Conservation (phyloP, 768 basidiomycete genomes). For the Hebeloma cylindrosporum region DNA sequence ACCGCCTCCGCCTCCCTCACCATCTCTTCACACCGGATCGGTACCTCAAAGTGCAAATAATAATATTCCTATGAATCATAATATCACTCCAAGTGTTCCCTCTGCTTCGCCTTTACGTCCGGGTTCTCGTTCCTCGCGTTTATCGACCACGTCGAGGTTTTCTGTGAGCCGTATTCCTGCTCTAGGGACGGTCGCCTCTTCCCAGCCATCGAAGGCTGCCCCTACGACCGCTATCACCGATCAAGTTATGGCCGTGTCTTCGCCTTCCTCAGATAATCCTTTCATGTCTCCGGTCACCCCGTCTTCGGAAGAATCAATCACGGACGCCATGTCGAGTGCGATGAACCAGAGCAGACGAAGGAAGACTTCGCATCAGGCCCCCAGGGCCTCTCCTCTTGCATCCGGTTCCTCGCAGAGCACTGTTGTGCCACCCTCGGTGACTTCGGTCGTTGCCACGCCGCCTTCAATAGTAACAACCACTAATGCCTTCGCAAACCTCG, state of each 20-base stretch:
- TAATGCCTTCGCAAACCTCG: conserved; percentile 55
- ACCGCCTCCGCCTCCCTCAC: conserved; percentile 38
- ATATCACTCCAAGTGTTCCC: conserved; percentile 28
- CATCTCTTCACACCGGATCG: conserved; percentile 33
- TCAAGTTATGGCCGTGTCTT: conserved; percentile 45
- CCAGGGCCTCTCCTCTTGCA: conserved; percentile 49
- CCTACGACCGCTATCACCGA: conserved; percentile 71
- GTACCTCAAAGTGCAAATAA: conserved; percentile 32
- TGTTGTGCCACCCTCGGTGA: conserved; percentile 13
- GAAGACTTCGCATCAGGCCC: conserved; percentile 59
- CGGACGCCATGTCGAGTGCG: conserved; percentile 57
- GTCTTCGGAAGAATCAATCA: conserved; percentile 60
- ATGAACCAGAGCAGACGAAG: conserved; percentile 44
- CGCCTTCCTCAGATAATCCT: conserved; percentile 42
- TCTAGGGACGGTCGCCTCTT: conserved; percentile 47
- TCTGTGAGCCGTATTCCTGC: conserved; percentile 63
- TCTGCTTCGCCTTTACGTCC: conserved; percentile 71
- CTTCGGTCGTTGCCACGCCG: conserved; percentile 17
- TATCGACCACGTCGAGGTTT: conserved; percentile 68
- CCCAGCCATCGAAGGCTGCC: conserved; percentile 54
- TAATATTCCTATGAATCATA: conserved; percentile 11
- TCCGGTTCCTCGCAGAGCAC: conserved; percentile 27
- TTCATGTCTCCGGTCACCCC: conserved; percentile 43
- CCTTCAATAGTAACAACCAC: conserved; percentile 49
- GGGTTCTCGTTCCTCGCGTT: conserved; percentile 68